phyloP scores from a whole-genome alignment of 768 basidiomycete genomes.

The Kwoniella shandongensis region DNA sequence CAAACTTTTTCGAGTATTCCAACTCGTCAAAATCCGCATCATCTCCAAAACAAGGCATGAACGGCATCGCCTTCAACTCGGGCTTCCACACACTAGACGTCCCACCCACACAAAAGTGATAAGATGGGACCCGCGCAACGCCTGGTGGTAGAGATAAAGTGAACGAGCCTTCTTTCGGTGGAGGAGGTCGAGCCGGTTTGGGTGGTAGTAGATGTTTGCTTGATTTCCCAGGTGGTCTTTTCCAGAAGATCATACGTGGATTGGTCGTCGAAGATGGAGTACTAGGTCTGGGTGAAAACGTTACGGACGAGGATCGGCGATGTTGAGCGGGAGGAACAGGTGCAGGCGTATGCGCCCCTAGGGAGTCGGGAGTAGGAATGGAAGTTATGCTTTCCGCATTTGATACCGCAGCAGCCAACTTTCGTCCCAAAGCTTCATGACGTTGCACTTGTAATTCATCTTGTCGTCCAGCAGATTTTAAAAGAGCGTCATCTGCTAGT shows the following conservation, averaged over 20 bases:
- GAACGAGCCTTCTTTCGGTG: not conserved
- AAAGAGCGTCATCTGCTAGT: slow-evolving; percentile 3
- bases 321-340: not conserved
- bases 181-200: not conserved
- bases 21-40: slow-evolving; percentile 7
- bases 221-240: not conserved
- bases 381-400: not conserved
- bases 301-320: not conserved
- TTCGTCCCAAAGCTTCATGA: not conserved
- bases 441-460: not conserved
- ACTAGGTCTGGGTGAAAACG: not conserved
- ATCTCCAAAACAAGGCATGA: slow-evolving; percentile 13
- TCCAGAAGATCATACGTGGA: not conserved
- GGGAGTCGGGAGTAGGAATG: not conserved
- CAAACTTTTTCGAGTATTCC: slow-evolving; percentile 1
- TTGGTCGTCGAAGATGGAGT: not conserved
- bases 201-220: not conserved
- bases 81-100: slow-evolving; percentile 1
- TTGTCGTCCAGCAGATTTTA: not conserved
- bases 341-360: too few species aligned
- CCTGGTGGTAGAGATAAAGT: not conserved
- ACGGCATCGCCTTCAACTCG: slow-evolving; percentile 10
- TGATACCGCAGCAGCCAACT: not conserved
- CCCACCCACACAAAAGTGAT: slow-evolving; percentile 4
- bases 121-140: slow-evolving; percentile 5